Base-by-base conservation (phyloP, 768 basidiomycete genomes). In the Tremella yokohamensis region DNA sequence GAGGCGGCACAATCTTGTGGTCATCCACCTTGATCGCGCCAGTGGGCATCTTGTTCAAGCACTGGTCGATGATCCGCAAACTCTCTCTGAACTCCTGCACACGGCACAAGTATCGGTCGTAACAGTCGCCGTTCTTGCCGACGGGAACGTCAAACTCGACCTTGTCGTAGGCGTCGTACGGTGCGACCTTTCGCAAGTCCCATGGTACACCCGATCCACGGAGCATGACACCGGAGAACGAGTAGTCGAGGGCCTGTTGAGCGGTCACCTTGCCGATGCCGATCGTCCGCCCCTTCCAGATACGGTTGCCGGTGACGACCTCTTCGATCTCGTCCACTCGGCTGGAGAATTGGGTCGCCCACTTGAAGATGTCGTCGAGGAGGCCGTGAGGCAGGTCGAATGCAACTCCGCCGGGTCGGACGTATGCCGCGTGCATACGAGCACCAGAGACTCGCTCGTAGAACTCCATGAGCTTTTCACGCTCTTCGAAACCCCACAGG, bases 401-500 rank as follows among this genome's bases (percentile, higher is more conserved):
- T 1, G 94, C 94, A 49, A 99, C 94, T 68, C 94, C 94, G 60
- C 94, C 94, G 1, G 94, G 94, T 60, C 94, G 88, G 49, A 97
- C 87, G 76, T 97, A 99, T n/a, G 94, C 94, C 4, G 91, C 86
- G 72, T 99, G 94, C 70, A 99, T 83, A 55, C 94, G 92, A 3
- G 94, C 94, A 64, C 94, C 94, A 8, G 93, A 97, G 40, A 98
- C 94, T 56, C 94, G 91, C 79, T 99, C 94, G 77, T 99, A 99
- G 79, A 98, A 99, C 75, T 99, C 94, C 94, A 98, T 98, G 63
- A 98, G 85, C 81, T 99, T 99, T 80, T 98, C 94, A 56, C 94
- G 90, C 78, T 99, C 94, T 79, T 98, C 94, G 82, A 98, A 98
- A 68, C 94, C 94, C 92, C 94, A 99, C 26, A 99, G 81, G 86